Conservation (phyloP, 345 rosid genomes). For the Excoecaria agallocha region DNA sequence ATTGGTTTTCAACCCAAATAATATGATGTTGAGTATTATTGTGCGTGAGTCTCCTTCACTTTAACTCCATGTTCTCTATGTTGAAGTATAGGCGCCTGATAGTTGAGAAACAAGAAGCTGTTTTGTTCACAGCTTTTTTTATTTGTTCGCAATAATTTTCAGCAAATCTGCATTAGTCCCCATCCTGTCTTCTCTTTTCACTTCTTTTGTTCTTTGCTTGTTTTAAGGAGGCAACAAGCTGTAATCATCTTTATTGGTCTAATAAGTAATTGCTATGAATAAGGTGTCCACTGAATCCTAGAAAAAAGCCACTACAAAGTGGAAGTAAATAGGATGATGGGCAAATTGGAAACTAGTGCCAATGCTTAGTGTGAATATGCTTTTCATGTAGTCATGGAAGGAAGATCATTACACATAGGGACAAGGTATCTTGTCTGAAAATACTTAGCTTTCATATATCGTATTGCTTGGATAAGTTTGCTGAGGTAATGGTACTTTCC, state of each 20-base stretch:
- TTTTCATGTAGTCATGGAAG: background rate
- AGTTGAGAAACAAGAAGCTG: background rate
- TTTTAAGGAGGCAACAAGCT: background rate
- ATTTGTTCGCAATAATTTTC: background rate
- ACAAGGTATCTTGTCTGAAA: background rate
- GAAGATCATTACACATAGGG: background rate
- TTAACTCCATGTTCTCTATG: background rate
- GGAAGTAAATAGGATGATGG: background rate
- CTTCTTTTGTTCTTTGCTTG: background rate
- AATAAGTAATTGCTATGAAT: background rate
- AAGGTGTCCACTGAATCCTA: background rate
- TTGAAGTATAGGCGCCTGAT: background rate
- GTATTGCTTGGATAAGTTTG: background rate
- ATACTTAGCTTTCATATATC: background rate
- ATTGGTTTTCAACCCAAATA: background rate
- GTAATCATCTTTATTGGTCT: background rate
- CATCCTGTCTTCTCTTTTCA: background rate
- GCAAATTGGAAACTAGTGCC: background rate
- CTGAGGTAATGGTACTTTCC: constrained; percentile 1
- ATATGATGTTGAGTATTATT: background rate
- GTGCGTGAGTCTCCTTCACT: background rate
- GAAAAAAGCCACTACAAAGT: background rate
- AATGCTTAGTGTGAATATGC: background rate
- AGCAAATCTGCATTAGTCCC: background rate
- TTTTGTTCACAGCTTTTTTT: background rate